Percentiles rank a stretch among this genome's conserved stretches.
phyloP scores from a whole-genome alignment of 768 basidiomycete species.

The Glaciozyma martinii region DNA sequence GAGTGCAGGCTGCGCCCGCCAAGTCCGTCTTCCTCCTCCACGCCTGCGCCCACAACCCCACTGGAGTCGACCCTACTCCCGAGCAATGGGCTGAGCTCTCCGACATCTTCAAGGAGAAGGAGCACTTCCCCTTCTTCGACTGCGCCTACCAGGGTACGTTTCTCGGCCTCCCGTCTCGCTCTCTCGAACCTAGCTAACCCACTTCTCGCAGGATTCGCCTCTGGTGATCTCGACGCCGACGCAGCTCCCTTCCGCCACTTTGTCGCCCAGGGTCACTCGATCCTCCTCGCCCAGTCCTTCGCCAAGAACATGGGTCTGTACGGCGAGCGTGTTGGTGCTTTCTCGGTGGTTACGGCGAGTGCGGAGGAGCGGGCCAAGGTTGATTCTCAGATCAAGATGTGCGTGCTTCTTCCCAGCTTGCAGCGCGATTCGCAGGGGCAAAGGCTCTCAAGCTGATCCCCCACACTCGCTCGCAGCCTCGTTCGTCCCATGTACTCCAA shows the following conservation, averaged over 20 bases:
- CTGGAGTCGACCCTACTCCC: slow-evolving; percentile 82
- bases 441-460: slow-evolving; percentile 3
- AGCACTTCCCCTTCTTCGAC: slow-evolving; percentile 96
- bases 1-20: slow-evolving; percentile 56
- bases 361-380: slow-evolving; percentile 62
- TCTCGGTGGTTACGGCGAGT: slow-evolving; percentile 64
- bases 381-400: slow-evolving; percentile 84
- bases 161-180: not conserved
- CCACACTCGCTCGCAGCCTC: slow-evolving; percentile 40
- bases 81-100: slow-evolving; percentile 80
- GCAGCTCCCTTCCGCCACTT: slow-evolving; percentile 94
- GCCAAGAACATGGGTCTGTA: slow-evolving; percentile 96
- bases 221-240: slow-evolving; percentile 72
- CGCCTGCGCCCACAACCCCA: slow-evolving; percentile 93
- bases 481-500: slow-evolving; percentile 98
- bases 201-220: slow-evolving; percentile 61
- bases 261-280: slow-evolving; percentile 80
- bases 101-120: slow-evolving; percentile 51
- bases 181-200: not conserved
- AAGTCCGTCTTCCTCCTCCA: slow-evolving; percentile 84
- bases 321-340: slow-evolving; percentile 86
- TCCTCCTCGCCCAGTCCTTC: slow-evolving; percentile 89
- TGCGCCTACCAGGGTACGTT: slow-evolving; percentile 77
- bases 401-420: slow-evolving; percentile 1
- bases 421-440: too few relatives aligned